Percentiles rank a stretch among this genome's conserved stretches.
These are phyloP conservation scores for Apiotrichum montevideense DNA, from an alignment of 1,284 basidiomycete species.

Conservation along the genomic window DNA sequence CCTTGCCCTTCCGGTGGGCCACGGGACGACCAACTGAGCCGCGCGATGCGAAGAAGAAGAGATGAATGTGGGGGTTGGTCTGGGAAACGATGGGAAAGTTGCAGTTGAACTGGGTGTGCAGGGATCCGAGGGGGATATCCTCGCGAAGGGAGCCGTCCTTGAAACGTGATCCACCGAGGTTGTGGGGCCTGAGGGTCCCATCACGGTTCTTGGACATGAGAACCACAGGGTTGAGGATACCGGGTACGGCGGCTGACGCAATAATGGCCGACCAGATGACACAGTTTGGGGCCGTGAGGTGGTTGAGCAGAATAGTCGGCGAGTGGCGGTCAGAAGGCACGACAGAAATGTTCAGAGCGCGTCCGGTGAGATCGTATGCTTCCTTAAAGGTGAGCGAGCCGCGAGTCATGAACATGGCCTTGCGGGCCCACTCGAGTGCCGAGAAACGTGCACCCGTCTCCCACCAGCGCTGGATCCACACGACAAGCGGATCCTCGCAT, in stretches of 20 bases:
- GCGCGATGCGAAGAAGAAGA: constrained; percentile 95
- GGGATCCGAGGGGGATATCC: constrained; percentile 86
- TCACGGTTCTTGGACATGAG: constrained; percentile 86
- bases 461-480: constrained; percentile 78
- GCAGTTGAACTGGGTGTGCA: constrained; percentile 93
- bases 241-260: constrained; percentile 47
- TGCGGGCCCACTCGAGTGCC: constrained; percentile 81
- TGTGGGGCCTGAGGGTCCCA: constrained; percentile 82
- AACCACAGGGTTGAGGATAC: constrained; percentile 55
- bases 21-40: constrained; percentile 69
- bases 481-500: constrained; percentile 70
- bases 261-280: constrained; percentile 54
- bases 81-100: constrained; percentile 90
- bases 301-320: constrained; percentile 93
- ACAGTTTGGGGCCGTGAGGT: constrained; percentile 87
- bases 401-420: constrained; percentile 81
- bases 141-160: constrained; percentile 86
- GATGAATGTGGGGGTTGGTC: constrained; percentile 93
- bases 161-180: constrained; percentile 78
- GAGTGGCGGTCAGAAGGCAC: constrained; percentile 91
- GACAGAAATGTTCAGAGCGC: constrained; percentile 87
- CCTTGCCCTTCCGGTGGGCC: constrained; percentile 24
- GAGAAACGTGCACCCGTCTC: constrained; percentile 91
- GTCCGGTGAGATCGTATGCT: constrained; percentile 86
- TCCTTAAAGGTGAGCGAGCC: constrained; percentile 95